Base-by-base conservation (phyloP, 1,284 basidiomycete genomes). In the Pseudozyma hubeiensis region DNA sequence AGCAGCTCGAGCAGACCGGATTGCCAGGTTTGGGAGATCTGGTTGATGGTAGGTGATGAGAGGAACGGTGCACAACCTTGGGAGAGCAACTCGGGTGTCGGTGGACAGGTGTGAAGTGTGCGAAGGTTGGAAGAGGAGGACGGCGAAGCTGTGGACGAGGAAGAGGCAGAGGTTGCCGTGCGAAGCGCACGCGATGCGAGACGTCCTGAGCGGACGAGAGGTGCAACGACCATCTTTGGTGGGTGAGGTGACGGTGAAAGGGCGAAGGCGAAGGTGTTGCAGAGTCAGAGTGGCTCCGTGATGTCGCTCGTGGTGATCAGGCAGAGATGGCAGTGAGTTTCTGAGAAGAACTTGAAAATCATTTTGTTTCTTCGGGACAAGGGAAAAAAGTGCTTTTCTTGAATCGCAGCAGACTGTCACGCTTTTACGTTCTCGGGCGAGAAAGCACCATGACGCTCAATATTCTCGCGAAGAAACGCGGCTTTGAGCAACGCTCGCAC, bases 51-150 rank as follows among this genome's bases (percentile, higher is more conserved):
- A 1, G 61, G 44, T 43, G 53, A 51, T 47, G 76, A 75, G 8
- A 84, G 65, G 61, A 84, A 81, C 5, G 82, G 82, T 13, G 70
- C 52, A 33, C 79, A 81, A n/a, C 79, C 82, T 17, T 81, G 50
- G 1, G 61, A 52, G 30, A 81, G 64, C 4, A 63, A 31, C 29
- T 62, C 63, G 47, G 79, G 76, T 46, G 69, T 65, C 11, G 77
- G 71, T 51, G 80, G 81, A 17, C 81, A 71, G 29, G 78, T 77
- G 67, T 81, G 81, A 13, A 75, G 57, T 11, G 19, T 41, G 8
- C 65, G 34, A 5, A 17, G 34, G 19, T 14, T 51, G 50, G 31
- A 51, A n/a, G 60, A 63, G 2, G 55, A 59, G 1, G 52, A 59
- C 16, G 60, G 52, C 1, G 56, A 53, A 14, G 56, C 11, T 43